phyloP scores from a whole-genome alignment of 2,329 filamentous ascomycete genomes.

The Aquanectria penicillioides region DNA sequence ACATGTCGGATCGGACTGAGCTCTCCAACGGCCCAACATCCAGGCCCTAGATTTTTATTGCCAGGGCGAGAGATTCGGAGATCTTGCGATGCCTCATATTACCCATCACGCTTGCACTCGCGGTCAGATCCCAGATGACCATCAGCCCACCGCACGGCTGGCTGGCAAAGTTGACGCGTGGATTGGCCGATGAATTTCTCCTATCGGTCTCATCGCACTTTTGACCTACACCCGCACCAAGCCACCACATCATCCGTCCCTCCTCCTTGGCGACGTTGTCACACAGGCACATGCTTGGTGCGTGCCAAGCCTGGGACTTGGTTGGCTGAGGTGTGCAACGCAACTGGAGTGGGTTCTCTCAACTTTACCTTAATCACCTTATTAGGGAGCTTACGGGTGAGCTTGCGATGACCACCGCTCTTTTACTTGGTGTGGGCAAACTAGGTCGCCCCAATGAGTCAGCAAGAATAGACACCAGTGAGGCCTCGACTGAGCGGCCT shows the following conservation, averaged over 20 bases:
- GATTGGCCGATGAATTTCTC: conserved; percentile 14
- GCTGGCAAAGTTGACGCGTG: neutral
- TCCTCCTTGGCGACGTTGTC: too few species aligned
- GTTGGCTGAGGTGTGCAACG: too few species aligned
- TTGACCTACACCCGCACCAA: conserved; percentile 7
- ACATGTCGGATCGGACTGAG: conserved; percentile 11
- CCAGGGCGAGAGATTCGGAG: neutral
- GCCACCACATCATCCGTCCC: conserved; percentile 7
- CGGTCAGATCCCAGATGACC: neutral
- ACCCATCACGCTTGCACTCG: neutral
- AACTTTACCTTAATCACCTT: too few species aligned
- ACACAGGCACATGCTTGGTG: too few species aligned
- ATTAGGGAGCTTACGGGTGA: too few species aligned
- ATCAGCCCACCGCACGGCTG: conserved; percentile 13
- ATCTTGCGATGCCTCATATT: neutral
- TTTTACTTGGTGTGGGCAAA: too few species aligned
- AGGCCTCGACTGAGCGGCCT: too few species aligned
- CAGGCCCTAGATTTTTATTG: neutral
- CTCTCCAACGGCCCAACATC: neutral
- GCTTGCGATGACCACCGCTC: too few species aligned
- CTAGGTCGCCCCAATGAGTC: too few species aligned
- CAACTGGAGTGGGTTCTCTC: too few species aligned
- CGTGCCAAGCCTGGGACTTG: too few species aligned
- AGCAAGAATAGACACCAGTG: too few species aligned
- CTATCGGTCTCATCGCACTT: neutral